A percentile compares a stretch with the other conserved stretches of the same genome.
Evolutionary conservation across 1,139 yeast species (phyloP).

Genomic region (Geotrichum klebahnii): DNA sequence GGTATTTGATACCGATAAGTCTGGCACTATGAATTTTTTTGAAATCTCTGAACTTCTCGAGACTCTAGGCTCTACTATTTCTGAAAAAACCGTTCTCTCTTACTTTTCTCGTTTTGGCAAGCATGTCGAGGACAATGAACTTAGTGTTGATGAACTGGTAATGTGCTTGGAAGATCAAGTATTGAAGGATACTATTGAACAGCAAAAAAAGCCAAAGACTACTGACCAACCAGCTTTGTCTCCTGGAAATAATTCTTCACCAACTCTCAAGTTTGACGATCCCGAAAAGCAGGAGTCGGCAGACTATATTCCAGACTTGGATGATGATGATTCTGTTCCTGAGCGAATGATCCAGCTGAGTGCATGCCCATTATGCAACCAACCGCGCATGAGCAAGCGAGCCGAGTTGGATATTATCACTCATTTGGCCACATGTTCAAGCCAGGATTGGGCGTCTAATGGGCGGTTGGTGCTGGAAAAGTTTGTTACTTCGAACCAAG

Average conservation of each 20-base stretch:
- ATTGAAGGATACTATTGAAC: conserved; percentile 31
- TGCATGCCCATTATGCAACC: conserved; percentile 72
- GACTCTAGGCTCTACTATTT: conserved; percentile 56
- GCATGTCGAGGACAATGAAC: conserved; percentile 51
- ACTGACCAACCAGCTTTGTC: background rate
- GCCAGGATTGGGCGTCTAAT: conserved; percentile 70
- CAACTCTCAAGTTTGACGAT: background rate
- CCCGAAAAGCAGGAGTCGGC: background rate
- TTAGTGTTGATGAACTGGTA: conserved; percentile 55
- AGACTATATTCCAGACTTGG: conserved; percentile 18
- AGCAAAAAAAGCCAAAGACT: conserved; percentile 13
- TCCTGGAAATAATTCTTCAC: too few species aligned
- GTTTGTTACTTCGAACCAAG: conserved; percentile 76
- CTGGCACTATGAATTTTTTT: conserved; percentile 47
- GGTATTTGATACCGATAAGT: conserved; percentile 49
- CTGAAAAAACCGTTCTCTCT: conserved; percentile 45
- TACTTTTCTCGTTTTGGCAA: conserved; percentile 47
- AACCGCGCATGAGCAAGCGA: conserved; percentile 53
- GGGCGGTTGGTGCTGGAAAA: conserved; percentile 62
- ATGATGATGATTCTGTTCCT: conserved; percentile 7
- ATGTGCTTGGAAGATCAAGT: conserved; percentile 49
- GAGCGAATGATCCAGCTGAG: conserved; percentile 56
- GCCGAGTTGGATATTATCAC: conserved; percentile 67
- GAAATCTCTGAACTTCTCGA: conserved; percentile 60
- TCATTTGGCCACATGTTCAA: conserved; percentile 83